Evolutionary conservation across 1,284 basidiomycete genomes (phyloP), one percentile per base, ranked within the genome.

Genomic region (Irpex rosettiformis): DNA sequence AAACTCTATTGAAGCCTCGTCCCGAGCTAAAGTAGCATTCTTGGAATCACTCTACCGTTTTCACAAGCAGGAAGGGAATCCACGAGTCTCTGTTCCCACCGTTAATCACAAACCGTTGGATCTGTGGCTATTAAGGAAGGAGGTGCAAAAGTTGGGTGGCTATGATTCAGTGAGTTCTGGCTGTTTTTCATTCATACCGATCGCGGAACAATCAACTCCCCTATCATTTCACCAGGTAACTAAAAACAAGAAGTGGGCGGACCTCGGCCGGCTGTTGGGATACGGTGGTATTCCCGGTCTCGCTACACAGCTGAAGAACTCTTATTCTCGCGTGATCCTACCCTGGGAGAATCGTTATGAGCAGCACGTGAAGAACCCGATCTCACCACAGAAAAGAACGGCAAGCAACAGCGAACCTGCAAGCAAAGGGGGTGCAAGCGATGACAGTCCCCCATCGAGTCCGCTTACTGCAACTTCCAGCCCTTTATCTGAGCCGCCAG

Each of bases 1-100:
- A 68, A 98, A 98, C 73, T 95, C 94, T 64, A 94, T 99, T 66
- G 96, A 98, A 76, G 97, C 97, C 13, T 93, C 95, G 54, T 96
- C 95, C 55, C 83, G 97, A 64, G 96, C 96, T 47, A 96, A 97
- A 73, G 79, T 98, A 72, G 98, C 98, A 79, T 99, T 98, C 75
- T 77, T 97, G 65, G 96, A 99, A 73, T 95, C 98, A 74, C 83
- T 99, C 43, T 96, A 96, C 76, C 89, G 91, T 65, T 96, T 88
- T 72, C 91, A 95, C 75, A 88, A 88, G 70, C 93, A 95, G 71
- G 91, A 94, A 75, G 93, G 92, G 51, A 93, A 93, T 72, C 80
- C 86, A 61, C 85, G 91, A 58, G 87, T 98, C 18, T 87, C 88
- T 30, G 91, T 98, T 40, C 97, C 97, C 56, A 89, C 90, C 54